Evolutionary conservation across 2,329 filamentous ascomycete species (phyloP), one percentile per base, ranked within the genome.

Genomic region (Botrytis porri): DNA sequence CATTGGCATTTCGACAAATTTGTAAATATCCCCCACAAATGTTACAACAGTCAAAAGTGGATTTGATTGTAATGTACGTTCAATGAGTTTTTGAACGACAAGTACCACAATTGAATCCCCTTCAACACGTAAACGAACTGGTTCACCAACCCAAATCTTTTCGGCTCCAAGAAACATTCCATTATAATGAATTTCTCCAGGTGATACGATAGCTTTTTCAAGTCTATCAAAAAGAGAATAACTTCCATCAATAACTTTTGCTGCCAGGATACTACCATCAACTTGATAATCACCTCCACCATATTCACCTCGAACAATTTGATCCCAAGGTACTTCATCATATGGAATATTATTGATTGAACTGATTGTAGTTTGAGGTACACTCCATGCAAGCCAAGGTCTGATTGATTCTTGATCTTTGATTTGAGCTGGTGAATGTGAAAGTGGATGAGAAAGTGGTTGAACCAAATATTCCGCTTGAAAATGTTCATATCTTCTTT

Each of bases 91-190:
- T 60, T 82, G 78, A 35, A 83, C 76, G 29, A 84, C 78, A 75
- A 89, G 81, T 51, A 89, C 82, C 62, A 87, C 84, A 43, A 83
- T 83, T 66, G 82, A 80, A 29, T 83, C 83, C 1, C 80, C 80
- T n/a, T 81, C 82, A 10, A 82, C 81, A 8, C 75, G 75, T 9
- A 89, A 80, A n/a, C 88, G 85, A 22, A 89, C 82, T 1, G 86
- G 83, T 64, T 90, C 88, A n/a, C 87, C 86, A 32, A 85, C 80
- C 86, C 87, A 89, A 35, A 89, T 83, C 79, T 89, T 89, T 77
- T 90, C 88, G 2, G 85, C 87, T 9, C 88, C 88, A 0, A 89
- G 79, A 78, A 84, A 89, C 67, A 89, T 82, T 45, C 86, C 86
- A 73, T 86, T 85, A 79, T 85, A 89, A 71, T 84, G 82, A 5